Percentiles rank a stretch among this genome's conserved stretches.
Conservation (phyloP, 192 early-diverging fungal species). For the Backusella tarrabulga region DNA sequence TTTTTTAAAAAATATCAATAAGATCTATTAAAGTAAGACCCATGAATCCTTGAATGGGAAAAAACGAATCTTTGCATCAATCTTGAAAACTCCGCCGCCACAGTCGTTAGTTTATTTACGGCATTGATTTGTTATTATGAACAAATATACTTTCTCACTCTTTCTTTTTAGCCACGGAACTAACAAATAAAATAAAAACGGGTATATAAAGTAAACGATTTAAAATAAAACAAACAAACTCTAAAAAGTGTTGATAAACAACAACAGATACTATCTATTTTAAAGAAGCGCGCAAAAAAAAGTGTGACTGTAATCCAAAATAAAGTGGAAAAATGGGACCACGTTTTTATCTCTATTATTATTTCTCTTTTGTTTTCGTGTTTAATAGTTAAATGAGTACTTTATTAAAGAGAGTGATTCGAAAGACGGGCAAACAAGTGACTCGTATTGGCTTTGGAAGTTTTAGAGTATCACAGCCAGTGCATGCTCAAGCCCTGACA, state of each 20-base stretch:
- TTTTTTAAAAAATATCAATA: neutral
- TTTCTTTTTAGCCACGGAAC: neutral
- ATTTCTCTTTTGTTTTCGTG: neutral
- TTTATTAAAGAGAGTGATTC: neutral
- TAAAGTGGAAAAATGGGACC: neutral
- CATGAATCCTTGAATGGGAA: slow-evolving; percentile 4
- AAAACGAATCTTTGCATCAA: slow-evolving; percentile 1
- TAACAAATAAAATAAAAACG: neutral
- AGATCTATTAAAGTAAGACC: neutral
- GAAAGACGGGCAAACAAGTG: slow-evolving; percentile 29
- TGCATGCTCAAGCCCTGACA: slow-evolving; percentile 48
- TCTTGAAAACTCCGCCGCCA: neutral
- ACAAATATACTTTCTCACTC: neutral
- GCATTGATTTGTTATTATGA: neutral
- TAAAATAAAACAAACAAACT: neutral
- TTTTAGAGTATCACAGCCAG: slow-evolving; percentile 48
- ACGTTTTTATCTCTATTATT: neutral
- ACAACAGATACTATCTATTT: too few species aligned
- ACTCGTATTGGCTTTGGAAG: slow-evolving; percentile 68
- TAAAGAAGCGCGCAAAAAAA: neutral
- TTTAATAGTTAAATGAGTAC: neutral
- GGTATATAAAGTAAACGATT: neutral
- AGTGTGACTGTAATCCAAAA: neutral
- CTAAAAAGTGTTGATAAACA: too few species aligned
- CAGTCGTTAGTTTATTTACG: neutral